Conservation (phyloP, 768 basidiomycete species). For the Tricholoma bakamatsutake region DNA sequence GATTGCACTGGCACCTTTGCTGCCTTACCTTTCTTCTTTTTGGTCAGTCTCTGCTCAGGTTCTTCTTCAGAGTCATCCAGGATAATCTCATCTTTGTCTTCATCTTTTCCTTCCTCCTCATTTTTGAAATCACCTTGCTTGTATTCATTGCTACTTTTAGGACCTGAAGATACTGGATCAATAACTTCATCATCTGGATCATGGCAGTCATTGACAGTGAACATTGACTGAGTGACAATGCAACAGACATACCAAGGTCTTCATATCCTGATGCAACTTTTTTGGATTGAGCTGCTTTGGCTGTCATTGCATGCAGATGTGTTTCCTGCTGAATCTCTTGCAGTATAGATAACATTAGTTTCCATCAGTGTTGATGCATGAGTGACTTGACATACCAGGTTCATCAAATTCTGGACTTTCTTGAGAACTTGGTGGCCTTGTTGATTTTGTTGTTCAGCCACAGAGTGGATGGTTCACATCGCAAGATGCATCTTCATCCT, state of each 20-base stretch:
- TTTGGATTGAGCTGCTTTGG: no score
- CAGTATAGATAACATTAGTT: no score
- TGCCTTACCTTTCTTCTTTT: neutral
- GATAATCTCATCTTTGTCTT: neutral
- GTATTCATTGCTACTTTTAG: neutral
- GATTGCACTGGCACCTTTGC: no score
- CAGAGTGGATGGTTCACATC: neutral
- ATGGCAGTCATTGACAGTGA: neutral
- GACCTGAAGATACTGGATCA: no score
- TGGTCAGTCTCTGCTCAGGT: neutral
- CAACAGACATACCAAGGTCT: no score
- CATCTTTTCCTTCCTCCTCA: neutral
- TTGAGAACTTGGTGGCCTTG: neutral
- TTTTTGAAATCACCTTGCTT: neutral
- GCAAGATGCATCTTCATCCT: neutral
- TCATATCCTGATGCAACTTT: no score
- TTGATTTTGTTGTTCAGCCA: neutral
- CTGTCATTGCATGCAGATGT: no score
- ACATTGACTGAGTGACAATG: neutral
- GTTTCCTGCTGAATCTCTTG: no score
- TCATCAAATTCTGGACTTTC: no score
- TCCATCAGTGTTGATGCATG: no score
- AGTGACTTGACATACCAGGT: no score
- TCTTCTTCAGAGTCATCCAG: neutral
- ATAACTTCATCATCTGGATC: neutral